phyloP scores from a whole-genome alignment of 2,329 filamentous ascomycete genomes.

The Neonectria magnoliae region DNA sequence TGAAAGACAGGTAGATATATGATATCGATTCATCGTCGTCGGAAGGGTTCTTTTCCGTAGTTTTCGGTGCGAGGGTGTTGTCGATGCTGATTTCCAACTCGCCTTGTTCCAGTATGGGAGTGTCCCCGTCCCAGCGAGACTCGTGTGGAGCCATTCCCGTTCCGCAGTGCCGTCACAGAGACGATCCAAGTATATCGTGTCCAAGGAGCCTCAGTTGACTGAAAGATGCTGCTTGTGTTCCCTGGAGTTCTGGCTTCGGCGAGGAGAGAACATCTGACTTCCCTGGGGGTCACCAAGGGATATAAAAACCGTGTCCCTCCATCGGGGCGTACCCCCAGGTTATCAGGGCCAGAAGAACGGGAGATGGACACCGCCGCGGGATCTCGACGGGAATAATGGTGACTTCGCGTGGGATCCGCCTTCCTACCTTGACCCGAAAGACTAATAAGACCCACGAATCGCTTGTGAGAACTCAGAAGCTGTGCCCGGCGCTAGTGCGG shows the following conservation, averaged over 20 bases:
- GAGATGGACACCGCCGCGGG: slow-evolving; percentile 37
- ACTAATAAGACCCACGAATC: slow-evolving; percentile 27
- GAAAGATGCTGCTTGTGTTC: neutral
- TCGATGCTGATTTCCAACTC: slow-evolving; percentile 35
- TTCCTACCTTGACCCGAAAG: slow-evolving; percentile 23
- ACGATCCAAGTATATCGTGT: neutral
- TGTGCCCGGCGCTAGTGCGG: slow-evolving; percentile 32
- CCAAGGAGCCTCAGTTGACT: neutral
- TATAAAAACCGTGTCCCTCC: slow-evolving; percentile 19
- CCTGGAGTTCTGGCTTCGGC: neutral
- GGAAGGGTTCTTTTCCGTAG: slow-evolving; percentile 15
- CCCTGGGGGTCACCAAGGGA: slow-evolving; percentile 2
- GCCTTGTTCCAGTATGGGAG: slow-evolving; percentile 12
- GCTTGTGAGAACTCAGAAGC: slow-evolving; percentile 26
- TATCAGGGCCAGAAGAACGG: slow-evolving; percentile 32
- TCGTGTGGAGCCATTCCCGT: slow-evolving; percentile 27
- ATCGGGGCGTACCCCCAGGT: slow-evolving; percentile 35
- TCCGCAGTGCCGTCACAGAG: neutral
- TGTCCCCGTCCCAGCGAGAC: slow-evolving; percentile 18
- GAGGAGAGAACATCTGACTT: neutral
- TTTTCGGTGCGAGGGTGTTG: slow-evolving; percentile 18
- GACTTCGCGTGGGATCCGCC: slow-evolving; percentile 33
- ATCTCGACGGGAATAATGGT: slow-evolving; percentile 42
- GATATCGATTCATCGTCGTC: slow-evolving; percentile 46
- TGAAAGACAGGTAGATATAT: slow-evolving; percentile 54